phyloP scores from a whole-genome alignment of 2,329 filamentous ascomycete genomes.

The Metarhizium guizhouense region DNA sequence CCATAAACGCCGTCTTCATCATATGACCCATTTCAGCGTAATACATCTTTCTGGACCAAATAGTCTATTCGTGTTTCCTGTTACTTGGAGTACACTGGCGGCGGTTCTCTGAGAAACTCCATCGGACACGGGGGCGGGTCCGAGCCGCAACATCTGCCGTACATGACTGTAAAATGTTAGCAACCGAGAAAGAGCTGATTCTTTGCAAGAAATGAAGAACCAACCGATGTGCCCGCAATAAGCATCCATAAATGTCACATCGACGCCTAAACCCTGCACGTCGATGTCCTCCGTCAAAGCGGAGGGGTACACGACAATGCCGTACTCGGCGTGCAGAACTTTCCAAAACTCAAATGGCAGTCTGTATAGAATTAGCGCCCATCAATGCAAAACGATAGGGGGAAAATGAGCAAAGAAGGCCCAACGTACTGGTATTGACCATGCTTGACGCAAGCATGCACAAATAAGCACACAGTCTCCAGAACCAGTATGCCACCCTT shows the following conservation, averaged over 20 bases:
- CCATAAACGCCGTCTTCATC: neutral
- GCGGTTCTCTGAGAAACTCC: constrained; percentile 27
- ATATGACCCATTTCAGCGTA: neutral
- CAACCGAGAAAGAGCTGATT: constrained; percentile 1
- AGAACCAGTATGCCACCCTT: constrained; percentile 25
- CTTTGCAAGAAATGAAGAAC: neutral
- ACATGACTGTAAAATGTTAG: constrained; percentile 22
- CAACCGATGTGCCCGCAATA: constrained; percentile 28
- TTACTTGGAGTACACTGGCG: constrained; percentile 22
- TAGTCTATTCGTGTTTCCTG: constrained; percentile 1
- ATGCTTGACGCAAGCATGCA: constrained; percentile 28
- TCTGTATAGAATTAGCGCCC: constrained; percentile 10
- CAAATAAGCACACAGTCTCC: constrained; percentile 30
- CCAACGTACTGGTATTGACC: constrained; percentile 25
- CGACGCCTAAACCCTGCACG: constrained; percentile 20
- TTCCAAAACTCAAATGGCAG: constrained; percentile 29
- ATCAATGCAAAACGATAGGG: too few relatives aligned
- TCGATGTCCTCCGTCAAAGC: constrained; percentile 28
- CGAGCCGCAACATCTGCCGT: constrained; percentile 17
- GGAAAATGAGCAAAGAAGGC: neutral
- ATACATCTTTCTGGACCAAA: neutral
- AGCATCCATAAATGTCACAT: constrained; percentile 28
- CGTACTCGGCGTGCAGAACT: constrained; percentile 27
- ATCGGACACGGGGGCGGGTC: constrained; percentile 28
- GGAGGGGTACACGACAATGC: constrained; percentile 31